Evolutionary conservation across 495 filamentous ascomycete species (phyloP).

Genomic region (Podospora anserina): DNA sequence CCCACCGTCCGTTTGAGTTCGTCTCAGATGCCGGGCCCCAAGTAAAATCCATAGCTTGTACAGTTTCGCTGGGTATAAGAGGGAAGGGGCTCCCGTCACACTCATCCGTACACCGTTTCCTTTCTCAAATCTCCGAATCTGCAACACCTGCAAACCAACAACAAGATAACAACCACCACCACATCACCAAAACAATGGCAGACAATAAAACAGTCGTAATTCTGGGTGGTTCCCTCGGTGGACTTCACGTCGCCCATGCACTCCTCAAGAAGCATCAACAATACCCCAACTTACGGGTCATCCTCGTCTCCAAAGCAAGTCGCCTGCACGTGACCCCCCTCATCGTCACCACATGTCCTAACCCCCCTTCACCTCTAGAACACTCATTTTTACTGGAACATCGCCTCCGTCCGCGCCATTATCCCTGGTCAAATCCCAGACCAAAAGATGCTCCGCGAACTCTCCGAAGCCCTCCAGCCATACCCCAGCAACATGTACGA

Average conservation of each 20-base stretch:
- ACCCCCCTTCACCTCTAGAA: constrained; percentile 31
- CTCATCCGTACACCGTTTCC: not conserved
- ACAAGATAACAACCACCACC: constrained; percentile 16
- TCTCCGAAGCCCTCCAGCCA: constrained; percentile 38
- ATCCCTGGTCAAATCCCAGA: constrained; percentile 47
- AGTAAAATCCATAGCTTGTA: not conserved
- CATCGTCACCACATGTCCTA: constrained; percentile 16
- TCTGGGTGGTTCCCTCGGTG: constrained; percentile 53
- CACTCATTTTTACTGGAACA: constrained; percentile 56
- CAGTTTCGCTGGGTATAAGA: not conserved
- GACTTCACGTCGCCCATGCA: constrained; percentile 51
- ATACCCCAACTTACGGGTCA: constrained; percentile 40
- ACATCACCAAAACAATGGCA: constrained; percentile 25
- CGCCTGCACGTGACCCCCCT: constrained; percentile 9
- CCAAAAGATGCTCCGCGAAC: constrained; percentile 46
- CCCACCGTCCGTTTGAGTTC: not conserved
- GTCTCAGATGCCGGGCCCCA: not conserved
- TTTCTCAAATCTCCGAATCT: not conserved
- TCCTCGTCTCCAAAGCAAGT: constrained; percentile 47
- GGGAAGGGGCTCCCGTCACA: not conserved
- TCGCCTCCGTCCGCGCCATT: constrained; percentile 54
- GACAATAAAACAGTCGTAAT: constrained; percentile 46
- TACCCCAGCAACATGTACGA: constrained; percentile 41
- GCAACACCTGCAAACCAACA: not conserved
- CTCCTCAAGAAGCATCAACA: constrained; percentile 47